phyloP scores from a whole-genome alignment of 345 rosid genomes.

The Euphorbia peplus region DNA sequence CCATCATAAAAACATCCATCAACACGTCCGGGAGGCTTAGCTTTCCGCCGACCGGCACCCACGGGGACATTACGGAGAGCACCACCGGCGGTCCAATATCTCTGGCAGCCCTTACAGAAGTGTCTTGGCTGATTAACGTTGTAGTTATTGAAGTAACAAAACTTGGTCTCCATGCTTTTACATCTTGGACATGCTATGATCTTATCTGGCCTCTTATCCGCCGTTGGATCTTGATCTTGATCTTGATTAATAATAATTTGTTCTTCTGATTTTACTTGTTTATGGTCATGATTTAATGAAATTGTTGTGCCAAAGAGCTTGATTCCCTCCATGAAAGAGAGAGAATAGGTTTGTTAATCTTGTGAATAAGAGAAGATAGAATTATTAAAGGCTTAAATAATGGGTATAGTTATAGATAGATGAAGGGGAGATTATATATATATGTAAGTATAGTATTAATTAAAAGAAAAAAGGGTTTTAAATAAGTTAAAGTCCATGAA shows the following conservation, averaged over 20 bases:
- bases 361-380: slow-evolving; percentile 12
- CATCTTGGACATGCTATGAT: slow-evolving; percentile 92
- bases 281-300: slow-evolving; percentile 45
- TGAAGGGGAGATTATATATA: neutral
- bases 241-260: slow-evolving; percentile 16
- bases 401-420: no score
- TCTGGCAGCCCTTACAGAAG: slow-evolving; percentile 93
- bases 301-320: slow-evolving; percentile 84
- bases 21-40: slow-evolving; percentile 56
- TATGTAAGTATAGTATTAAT: slow-evolving; percentile 17
- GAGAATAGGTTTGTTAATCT: no score
- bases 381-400: neutral
- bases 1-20: slow-evolving; percentile 40
- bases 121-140: slow-evolving; percentile 98
- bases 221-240: slow-evolving; percentile 26
- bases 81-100: slow-evolving; percentile 99
- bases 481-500: neutral
- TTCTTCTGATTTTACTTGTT: slow-evolving; percentile 2
- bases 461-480: neutral
- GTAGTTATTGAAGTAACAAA: slow-evolving; percentile 95
- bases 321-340: slow-evolving; percentile 46
- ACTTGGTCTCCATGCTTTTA: slow-evolving; percentile 94
- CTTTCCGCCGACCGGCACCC: slow-evolving; percentile 90
- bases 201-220: slow-evolving; percentile 74
- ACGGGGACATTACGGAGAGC: slow-evolving; percentile 92